Base-by-base conservation (phyloP, 495 filamentous ascomycete genomes). In the Collariella sp. region DNA sequence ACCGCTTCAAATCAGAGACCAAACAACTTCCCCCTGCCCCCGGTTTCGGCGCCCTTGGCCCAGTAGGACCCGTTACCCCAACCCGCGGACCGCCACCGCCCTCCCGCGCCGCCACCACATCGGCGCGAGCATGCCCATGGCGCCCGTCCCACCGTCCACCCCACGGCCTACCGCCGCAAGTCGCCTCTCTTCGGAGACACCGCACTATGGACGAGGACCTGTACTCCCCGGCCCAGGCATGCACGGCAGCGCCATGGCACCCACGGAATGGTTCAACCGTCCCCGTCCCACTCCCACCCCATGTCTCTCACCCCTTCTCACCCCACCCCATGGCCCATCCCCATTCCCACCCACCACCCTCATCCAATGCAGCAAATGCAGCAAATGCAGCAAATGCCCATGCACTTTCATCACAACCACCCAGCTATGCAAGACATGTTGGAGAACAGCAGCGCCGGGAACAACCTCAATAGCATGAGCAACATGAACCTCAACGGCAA, bases 151-250 rank as follows among this genome's bases (percentile, higher is more conserved):
- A 6, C 61, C 70, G 38, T 23, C 68, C 56, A 23, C 59, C 50
- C 24, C 38, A 59, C 52, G 45, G 35, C 11, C 55, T 59, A 7
- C 55, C 61, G n/a, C 55, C 53, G 7, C 57, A 61, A 11, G 36
- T 35, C 7, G 33, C 57, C 13, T 35, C 62, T 20, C 48, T 52
- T 16, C 57, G 71, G 31, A 64, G 71, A 41, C 70, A 72, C 49
- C 71, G 72, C 50, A 72, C 72, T 22, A 66, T 69, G 49, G 73
- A 71, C 15, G 71, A 73, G 24, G 70, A 76, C 2, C 31, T 72
- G 11, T 54, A 54, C 34, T 42, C 12, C 23, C 42, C 34, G 6
- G 20, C 46, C 72, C 43, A 22, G 43, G 49, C 42, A 52, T 50
- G 41, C 59, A 59, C 45, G 54, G 53, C 19, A 54, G 55, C 26